Percentiles rank a stretch among this genome's conserved stretches.
Evolutionary conservation across 805 yeast genomes (phyloP).

Genomic region (Groenewaldozyma tartarivorans): DNA sequence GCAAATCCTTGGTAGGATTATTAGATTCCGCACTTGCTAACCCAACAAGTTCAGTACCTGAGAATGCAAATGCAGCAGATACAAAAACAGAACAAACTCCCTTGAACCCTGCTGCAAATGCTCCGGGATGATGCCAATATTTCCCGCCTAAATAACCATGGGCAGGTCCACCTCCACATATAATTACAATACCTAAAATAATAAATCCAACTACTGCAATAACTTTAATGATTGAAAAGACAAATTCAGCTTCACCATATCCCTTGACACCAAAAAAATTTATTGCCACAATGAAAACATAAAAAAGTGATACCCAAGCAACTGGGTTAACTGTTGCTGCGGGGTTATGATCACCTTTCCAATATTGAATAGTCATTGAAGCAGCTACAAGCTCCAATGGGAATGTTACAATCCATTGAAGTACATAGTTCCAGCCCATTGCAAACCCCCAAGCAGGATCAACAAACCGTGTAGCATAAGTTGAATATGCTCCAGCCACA

Average conservation of each 20-base stretch:
- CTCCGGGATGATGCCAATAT: constrained; percentile 59
- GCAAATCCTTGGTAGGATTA: constrained; percentile 56
- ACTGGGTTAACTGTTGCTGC: constrained; percentile 52
- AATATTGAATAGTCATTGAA: constrained; percentile 44
- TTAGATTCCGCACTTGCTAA: constrained; percentile 63
- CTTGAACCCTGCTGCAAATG: constrained; percentile 60
- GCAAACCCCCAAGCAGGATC: constrained; percentile 66
- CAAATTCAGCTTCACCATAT: constrained; percentile 64
- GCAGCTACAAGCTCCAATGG: constrained; percentile 63
- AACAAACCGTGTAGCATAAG: constrained; percentile 50
- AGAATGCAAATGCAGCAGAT: constrained; percentile 63
- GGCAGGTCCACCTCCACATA: constrained; percentile 51
- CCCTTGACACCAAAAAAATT: constrained; percentile 52
- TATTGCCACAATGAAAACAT: constrained; percentile 37
- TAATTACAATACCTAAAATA: constrained; percentile 44
- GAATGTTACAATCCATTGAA: constrained; percentile 54
- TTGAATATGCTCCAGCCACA: constrained; percentile 52
- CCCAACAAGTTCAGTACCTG: constrained; percentile 63
- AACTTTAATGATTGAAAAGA: constrained; percentile 50
- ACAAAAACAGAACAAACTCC: constrained; percentile 60
- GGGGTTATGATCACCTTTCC: constrained; percentile 56
- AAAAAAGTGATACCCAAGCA: constrained; percentile 50
- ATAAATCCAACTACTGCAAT: constrained; percentile 53
- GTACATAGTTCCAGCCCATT: constrained; percentile 61
- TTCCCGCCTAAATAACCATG: constrained; percentile 42